Base-by-base conservation (phyloP, 2,329 filamentous ascomycete genomes). In the Waltergamsia citrina region DNA sequence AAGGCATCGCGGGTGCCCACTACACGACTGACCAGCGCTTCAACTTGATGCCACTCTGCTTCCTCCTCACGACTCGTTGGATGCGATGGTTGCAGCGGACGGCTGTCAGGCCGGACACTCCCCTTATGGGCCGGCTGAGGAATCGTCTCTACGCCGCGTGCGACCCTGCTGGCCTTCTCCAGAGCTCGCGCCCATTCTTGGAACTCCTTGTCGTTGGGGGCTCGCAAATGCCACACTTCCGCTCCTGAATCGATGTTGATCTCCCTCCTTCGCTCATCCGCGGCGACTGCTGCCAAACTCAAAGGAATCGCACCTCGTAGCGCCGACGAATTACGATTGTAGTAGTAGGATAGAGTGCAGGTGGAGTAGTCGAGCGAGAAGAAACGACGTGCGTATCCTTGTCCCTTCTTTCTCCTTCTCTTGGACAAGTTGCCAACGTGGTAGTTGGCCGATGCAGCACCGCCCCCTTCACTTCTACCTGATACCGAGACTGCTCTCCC, bases 211-310 rank as follows among this genome's bases (percentile, higher is more conserved):
- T 77, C 74, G 46, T 85, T 94, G 32, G 73, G 75, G 4, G 92
- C 86, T 48, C 80, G 81, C 20, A 98, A 66, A 60, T 96, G 92
- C 92, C 92, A 98, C 18, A 98, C 78, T 57, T 98, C 92, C 3
- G 92, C 88, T 2, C 92, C 92, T 0, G 92, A 96, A 54, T 98
- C 92, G 37, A 98, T 92, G 27, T 83, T 94, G 34, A 98, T 94
- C 56, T 96, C 90, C 42, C 87, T 75, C 24, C 84, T 78, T 49
- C 84, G 78, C 54, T 92, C 85, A 51, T 94, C 88, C 7, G 86
- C 86, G 4, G 88, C 85, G 38, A 98, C 83, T 5, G 86, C 92
- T 12, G 92, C 92, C 33, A 98, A 63, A 18, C 86, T 92, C 7
- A 98, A 69, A 1, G 92, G 92, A 33, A 98, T 92, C 7, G 92